These are phyloP conservation scores for Trichoderma asperellum DNA, from an alignment of 2,329 filamentous ascomycete genomes.

Conservation along the genomic window DNA sequence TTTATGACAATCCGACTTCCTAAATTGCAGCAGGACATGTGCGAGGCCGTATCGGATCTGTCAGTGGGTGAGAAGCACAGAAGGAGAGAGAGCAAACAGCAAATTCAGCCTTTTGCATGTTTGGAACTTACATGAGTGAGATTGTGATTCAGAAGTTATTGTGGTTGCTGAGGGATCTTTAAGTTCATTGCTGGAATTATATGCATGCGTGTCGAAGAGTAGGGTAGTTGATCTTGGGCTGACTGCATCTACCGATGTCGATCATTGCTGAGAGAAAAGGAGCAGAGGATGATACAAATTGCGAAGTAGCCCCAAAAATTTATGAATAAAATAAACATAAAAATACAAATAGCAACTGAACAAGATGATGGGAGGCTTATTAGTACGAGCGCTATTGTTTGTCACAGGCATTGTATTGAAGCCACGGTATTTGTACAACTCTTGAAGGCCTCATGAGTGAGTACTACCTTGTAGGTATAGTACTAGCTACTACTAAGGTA, in stretches of 20 bases:
- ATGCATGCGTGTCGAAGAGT: not conserved
- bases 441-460: too few species aligned
- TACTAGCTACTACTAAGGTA: too few species aligned
- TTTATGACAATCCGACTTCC: not conserved
- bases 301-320: not conserved
- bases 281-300: constrained; percentile 7
- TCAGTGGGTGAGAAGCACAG: not conserved
- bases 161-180: not conserved
- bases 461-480: too few species aligned
- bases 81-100: not conserved
- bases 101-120: not conserved
- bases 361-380: not conserved
- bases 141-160: not conserved
- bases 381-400: not conserved
- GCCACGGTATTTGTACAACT: not conserved
- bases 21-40: not conserved
- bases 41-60: not conserved
- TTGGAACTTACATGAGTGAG: not conserved
- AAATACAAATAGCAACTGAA: not conserved
- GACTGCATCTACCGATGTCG: not conserved
- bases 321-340: not conserved
- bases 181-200: not conserved
- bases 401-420: not conserved
- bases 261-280: not conserved
- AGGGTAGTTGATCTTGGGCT: not conserved